Evolutionary conservation across 257 asterid species (phyloP).

Genomic region (Nicotiana benthamiana): DNA sequence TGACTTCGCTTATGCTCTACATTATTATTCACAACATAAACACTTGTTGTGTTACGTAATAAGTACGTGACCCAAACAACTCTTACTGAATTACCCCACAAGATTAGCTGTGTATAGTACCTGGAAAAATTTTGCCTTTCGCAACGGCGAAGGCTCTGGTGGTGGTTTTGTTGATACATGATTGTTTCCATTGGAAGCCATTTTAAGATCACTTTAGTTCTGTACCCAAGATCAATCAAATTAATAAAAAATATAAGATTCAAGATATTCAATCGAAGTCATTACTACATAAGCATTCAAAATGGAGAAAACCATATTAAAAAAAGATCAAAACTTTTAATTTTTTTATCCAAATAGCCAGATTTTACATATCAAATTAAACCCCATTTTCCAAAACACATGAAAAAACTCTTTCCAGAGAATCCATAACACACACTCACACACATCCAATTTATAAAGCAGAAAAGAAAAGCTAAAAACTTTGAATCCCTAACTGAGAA

Average conservation of each 20-base stretch:
- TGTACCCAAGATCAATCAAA: background rate
- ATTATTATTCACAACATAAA: too few relatives aligned
- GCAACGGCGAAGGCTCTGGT: slow-evolving; percentile 74
- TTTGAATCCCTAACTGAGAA: background rate
- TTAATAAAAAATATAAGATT: background rate
- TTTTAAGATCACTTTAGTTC: slow-evolving; percentile 13
- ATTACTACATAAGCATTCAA: background rate
- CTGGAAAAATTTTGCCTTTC: slow-evolving; percentile 65
- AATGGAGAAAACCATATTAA: background rate
- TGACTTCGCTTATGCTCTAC: too few relatives aligned
- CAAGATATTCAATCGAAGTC: background rate
- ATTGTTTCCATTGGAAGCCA: slow-evolving; percentile 42
- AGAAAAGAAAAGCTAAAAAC: background rate
- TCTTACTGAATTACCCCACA: background rate
- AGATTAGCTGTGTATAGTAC: slow-evolving; percentile 10
- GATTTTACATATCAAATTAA: background rate
- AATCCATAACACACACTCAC: too few relatives aligned
- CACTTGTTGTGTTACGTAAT: too few relatives aligned
- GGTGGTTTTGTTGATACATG: slow-evolving; percentile 40
- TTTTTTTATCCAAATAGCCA: background rate
- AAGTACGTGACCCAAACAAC: too few relatives aligned
- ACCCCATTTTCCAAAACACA: background rate
- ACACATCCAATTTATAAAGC: background rate
- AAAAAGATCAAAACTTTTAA: background rate
- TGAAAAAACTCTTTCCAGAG: background rate